Conservation (phyloP, 179 eudicot genomes). For the Dionaea muscipula region DNA sequence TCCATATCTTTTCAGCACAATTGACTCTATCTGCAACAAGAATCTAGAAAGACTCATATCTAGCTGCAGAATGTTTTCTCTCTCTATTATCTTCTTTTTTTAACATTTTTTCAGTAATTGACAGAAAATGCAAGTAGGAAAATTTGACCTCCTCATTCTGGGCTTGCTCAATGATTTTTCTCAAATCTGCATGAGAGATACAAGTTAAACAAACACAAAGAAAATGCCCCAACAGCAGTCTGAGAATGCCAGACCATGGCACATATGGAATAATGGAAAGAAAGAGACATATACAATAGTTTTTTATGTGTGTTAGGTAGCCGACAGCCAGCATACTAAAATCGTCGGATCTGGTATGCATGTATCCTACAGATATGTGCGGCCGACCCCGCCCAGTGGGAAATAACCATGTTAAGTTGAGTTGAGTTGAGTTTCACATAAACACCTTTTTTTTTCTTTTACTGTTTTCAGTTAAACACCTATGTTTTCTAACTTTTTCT, state of each 20-base stretch:
- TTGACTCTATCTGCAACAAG: slow-evolving; percentile 61
- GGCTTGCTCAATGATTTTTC: slow-evolving; percentile 45
- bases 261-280: not conserved
- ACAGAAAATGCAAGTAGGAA: slow-evolving; percentile 9
- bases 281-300: no score
- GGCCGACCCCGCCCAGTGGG: no score
- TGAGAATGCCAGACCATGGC: not conserved
- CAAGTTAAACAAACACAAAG: slow-evolving; percentile 1
- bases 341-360: no score
- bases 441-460: no score
- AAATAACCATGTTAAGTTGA: no score
- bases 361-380: no score
- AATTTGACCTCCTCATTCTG: slow-evolving; percentile 57
- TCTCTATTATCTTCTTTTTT: not conserved
- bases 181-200: slow-evolving; percentile 42
- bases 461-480: no score
- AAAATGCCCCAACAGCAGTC: not conserved
- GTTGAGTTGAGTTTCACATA: no score
- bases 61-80: not conserved
- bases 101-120: not conserved
- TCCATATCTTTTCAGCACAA: slow-evolving; percentile 69
- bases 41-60: slow-evolving; percentile 3
- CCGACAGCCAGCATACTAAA: no score
- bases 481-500: no score
- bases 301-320: no score